These are phyloP conservation scores for Leishmania major DNA, from an alignment of 208 protist genomes.

Conservation along the genomic window DNA sequence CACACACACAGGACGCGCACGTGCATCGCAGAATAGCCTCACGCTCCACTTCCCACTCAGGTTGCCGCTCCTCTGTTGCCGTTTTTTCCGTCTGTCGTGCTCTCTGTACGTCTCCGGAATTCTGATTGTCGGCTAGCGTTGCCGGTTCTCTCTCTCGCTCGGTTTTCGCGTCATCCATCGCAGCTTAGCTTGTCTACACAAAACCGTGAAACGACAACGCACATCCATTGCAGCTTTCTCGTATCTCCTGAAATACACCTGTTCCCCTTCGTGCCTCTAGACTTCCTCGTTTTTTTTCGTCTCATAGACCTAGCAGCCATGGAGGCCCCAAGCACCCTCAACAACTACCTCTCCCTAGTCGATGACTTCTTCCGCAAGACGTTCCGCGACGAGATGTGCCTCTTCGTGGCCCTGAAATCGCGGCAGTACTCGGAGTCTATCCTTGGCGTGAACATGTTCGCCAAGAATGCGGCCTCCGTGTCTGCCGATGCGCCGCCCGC, in stretches of 20 bases:
- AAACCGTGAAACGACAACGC: not conserved
- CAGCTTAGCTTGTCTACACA: not conserved
- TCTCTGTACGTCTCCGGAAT: not conserved
- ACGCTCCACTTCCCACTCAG: not conserved
- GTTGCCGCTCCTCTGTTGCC: not conserved
- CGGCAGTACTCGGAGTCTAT: slow-evolving; percentile 67
- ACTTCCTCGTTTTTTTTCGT: not conserved
- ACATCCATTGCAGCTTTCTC: not conserved
- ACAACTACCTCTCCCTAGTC: slow-evolving; percentile 77
- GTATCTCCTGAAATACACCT: not conserved
- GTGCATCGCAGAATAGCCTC: not conserved
- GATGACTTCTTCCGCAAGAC: slow-evolving; percentile 90
- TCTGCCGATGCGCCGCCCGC: slow-evolving; percentile 9
- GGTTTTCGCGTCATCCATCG: not conserved
- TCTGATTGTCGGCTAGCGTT: not conserved
- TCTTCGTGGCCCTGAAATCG: slow-evolving; percentile 83
- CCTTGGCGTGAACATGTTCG: slow-evolving; percentile 47
- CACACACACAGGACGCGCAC: not conserved
- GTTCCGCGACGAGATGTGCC: slow-evolving; percentile 72
- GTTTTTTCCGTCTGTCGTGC: not conserved
- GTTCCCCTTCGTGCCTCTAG: not conserved
- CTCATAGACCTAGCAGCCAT: slow-evolving; percentile 28
- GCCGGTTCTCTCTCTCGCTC: not conserved
- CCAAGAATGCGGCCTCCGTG: slow-evolving; percentile 16
- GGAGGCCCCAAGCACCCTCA: slow-evolving; percentile 66